A percentile compares a stretch with the other conserved stretches of the same genome.
phyloP scores from a whole-genome alignment of 306 rosid species.

The Sechiopsis laciniata region DNA sequence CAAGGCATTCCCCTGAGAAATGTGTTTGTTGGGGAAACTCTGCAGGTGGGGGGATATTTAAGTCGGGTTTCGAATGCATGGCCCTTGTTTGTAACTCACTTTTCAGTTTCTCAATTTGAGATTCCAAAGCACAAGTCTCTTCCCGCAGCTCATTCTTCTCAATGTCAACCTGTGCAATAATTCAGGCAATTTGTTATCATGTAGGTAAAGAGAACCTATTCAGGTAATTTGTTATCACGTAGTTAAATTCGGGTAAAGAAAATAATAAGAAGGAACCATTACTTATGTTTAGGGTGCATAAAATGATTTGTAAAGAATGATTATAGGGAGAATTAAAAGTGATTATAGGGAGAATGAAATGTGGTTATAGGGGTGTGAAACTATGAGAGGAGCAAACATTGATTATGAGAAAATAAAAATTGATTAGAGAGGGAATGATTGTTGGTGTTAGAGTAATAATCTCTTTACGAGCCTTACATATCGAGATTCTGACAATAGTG shows the following conservation, averaged over 20 bases:
- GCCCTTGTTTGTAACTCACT: conserved; percentile 53
- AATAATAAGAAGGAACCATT: no score
- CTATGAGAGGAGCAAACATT: no score
- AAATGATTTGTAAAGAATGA: no score
- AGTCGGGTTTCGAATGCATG: conserved; percentile 59
- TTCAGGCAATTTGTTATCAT: conserved; percentile 3
- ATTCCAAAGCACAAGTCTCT: conserved; percentile 57
- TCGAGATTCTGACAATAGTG: conserved; percentile 60
- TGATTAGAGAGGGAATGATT: no score
- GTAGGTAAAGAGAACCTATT: no score
- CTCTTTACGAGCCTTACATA: conserved; percentile 48
- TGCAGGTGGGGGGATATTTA: conserved; percentile 53
- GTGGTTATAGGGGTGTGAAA: no score
- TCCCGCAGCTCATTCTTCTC: conserved; percentile 80
- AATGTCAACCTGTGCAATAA: conserved; percentile 46
- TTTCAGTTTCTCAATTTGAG: conserved; percentile 56
- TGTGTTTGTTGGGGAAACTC: conserved; percentile 23
- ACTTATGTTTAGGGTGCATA: no score
- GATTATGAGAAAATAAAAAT: no score
- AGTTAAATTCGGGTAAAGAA: no score
- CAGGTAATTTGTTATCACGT: no score
- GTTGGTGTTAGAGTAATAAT: background rate
- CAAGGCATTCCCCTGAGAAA: conserved; percentile 27
- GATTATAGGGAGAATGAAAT: no score
- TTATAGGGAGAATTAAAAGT: no score